Conservation (phyloP, 1,284 basidiomycete genomes). For the Tilletia setariae region DNA sequence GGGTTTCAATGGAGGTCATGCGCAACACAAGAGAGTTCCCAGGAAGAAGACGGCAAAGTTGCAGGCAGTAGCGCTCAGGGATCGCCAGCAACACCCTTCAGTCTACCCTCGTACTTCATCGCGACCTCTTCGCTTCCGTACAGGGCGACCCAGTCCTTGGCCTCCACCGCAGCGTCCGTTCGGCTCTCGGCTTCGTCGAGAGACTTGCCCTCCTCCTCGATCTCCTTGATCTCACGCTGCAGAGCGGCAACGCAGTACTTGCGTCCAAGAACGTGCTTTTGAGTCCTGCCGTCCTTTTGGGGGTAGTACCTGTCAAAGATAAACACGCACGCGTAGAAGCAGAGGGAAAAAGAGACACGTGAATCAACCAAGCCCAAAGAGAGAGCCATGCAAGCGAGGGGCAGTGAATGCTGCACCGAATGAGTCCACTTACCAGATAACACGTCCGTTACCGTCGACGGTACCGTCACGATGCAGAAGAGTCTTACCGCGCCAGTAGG, state of each 20-base stretch:
- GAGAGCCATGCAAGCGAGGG: no score
- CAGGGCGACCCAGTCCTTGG: constrained; percentile 25
- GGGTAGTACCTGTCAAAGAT: constrained; percentile 30
- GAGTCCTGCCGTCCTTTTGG: constrained; percentile 40
- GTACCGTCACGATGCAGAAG: constrained; percentile 53
- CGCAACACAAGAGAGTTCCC: no score
- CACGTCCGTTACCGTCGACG: constrained; percentile 49
- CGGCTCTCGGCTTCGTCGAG: constrained; percentile 23
- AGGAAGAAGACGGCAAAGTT: no score
- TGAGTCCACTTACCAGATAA: constrained; percentile 30
- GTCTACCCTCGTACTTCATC: constrained; percentile 21
- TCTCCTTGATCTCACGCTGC: constrained; percentile 41
- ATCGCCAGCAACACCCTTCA: constrained; percentile 5
- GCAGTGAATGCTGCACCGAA: no score
- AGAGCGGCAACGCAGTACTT: constrained; percentile 34
- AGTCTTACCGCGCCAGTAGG: constrained; percentile 48
- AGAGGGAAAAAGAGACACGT: no score
- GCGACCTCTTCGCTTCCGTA: constrained; percentile 28
- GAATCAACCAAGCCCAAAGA: no score
- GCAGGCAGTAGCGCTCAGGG: no score
- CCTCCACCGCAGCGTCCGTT: constrained; percentile 20
- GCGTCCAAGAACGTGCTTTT: constrained; percentile 42
- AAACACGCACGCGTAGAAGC: no score
- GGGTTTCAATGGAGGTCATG: no score
- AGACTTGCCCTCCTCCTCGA: constrained; percentile 29